These are phyloP conservation scores for Datura wrightii DNA, from an alignment of 257 asterid species.

Conservation along the genomic window DNA sequence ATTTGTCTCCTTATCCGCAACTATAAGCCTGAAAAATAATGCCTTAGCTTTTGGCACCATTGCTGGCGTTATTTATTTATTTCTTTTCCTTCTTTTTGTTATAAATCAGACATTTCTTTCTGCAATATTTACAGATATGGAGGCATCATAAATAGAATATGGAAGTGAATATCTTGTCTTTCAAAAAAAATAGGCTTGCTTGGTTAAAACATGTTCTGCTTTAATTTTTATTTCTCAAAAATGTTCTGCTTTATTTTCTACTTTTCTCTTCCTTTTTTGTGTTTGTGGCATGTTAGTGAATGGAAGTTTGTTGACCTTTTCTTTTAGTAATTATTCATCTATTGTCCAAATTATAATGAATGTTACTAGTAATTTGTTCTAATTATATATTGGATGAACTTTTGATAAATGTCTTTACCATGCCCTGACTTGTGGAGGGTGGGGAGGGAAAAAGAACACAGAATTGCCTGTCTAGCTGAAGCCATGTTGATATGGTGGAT, in stretches of 20 bases:
- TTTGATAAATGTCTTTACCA: not conserved
- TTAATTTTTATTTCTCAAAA: not conserved
- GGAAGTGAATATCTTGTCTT: not conserved
- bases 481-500: slow-evolving; percentile 15
- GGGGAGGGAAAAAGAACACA: not conserved
- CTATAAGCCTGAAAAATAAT: slow-evolving; percentile 24
- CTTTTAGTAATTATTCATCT: slow-evolving; percentile 12
- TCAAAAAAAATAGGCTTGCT: not conserved
- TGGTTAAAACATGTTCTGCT: slow-evolving; percentile 5
- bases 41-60: not conserved
- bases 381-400: not conserved
- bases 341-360: not conserved
- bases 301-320: not conserved
- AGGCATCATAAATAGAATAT: not conserved
- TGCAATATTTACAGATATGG: slow-evolving; percentile 7
- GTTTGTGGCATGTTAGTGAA: not conserved
- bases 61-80: not conserved
- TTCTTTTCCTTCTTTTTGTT: slow-evolving; percentile 9
- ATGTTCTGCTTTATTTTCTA: not conserved
- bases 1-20: not conserved
- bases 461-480: slow-evolving; percentile 6
- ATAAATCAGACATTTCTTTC: not conserved
- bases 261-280: not conserved
- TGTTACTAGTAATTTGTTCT: not conserved
- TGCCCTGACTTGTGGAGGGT: not conserved